Conservation (phyloP, 1,139 yeast species). For the Nakaseomyces uthaithaninus region DNA sequence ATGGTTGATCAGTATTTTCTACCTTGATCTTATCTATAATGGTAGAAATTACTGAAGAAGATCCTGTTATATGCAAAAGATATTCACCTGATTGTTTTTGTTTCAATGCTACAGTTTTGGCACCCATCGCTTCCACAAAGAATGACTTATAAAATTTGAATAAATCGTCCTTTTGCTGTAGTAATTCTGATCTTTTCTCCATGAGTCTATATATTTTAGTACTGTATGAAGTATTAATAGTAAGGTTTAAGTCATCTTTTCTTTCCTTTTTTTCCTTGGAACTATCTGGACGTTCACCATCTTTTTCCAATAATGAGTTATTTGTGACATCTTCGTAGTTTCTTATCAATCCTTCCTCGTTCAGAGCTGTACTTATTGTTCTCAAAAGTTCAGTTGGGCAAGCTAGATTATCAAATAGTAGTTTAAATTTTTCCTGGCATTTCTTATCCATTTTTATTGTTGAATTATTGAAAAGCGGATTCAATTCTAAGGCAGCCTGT, state of each 20-base stretch:
- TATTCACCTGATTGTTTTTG: conserved; percentile 25
- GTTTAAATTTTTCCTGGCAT: background rate
- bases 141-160: conserved; percentile 17
- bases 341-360: conserved; percentile 9
- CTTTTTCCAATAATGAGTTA: background rate
- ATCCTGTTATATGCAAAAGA: conserved; percentile 23
- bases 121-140: conserved; percentile 19
- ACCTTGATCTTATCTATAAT: conserved; percentile 13
- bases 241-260: conserved; percentile 12
- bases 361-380: conserved; percentile 19
- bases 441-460: conserved; percentile 8
- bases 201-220: conserved; percentile 16
- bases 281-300: background rate
- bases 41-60: conserved; percentile 16
- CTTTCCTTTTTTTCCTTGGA: background rate
- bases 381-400: conserved; percentile 12
- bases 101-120: conserved; percentile 20
- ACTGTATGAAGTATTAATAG: conserved; percentile 21
- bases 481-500: conserved; percentile 18
- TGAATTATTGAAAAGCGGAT: conserved; percentile 9
- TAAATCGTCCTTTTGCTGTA: conserved; percentile 19
- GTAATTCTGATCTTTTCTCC: conserved; percentile 19
- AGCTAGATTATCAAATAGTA: background rate
- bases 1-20: conserved; percentile 9
- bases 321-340: background rate